Percentiles rank a stretch among this genome's conserved stretches.
phyloP scores from a whole-genome alignment of 345 rosid genomes.

The Abelmoschus esculentus region DNA sequence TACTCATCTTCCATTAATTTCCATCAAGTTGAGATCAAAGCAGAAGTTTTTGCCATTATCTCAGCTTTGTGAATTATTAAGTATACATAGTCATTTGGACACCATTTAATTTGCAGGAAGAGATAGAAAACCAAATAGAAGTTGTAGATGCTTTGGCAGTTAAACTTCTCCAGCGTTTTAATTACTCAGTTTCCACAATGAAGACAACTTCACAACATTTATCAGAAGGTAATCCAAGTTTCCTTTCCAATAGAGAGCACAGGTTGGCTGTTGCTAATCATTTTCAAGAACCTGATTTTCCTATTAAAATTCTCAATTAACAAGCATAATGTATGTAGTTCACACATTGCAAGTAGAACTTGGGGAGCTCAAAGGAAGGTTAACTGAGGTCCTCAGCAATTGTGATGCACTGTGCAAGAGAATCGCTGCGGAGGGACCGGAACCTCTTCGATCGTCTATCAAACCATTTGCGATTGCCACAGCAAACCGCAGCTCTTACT shows the following conservation, averaged over 20 bases:
- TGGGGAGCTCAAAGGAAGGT: constrained; percentile 81
- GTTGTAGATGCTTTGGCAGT: constrained; percentile 84
- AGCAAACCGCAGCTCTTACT: constrained; percentile 15
- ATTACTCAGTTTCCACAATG: constrained; percentile 67
- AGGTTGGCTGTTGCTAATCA: not conserved
- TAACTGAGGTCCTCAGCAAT: constrained; percentile 80
- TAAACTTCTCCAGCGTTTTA: constrained; percentile 76
- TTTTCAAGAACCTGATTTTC: not conserved
- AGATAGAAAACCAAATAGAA: constrained; percentile 84
- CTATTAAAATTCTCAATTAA: not conserved
- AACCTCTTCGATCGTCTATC: constrained; percentile 47
- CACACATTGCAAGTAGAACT: constrained; percentile 82
- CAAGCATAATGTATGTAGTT: constrained; percentile 36
- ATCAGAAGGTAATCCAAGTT: constrained; percentile 54
- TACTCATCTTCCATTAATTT: not conserved
- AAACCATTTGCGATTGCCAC: constrained; percentile 38
- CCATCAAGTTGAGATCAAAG: constrained; percentile 7
- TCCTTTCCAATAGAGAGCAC: not conserved
- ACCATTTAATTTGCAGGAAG: constrained; percentile 51
- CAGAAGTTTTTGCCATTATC: not conserved
- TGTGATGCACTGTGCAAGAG: constrained; percentile 74
- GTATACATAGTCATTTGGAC: constrained; percentile 3
- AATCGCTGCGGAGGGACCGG: constrained; percentile 69
- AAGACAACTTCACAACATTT: constrained; percentile 68
- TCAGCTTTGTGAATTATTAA: not conserved